Evolutionary conservation across 768 basidiomycete species (phyloP).

Genomic region (Mycena galopus): DNA sequence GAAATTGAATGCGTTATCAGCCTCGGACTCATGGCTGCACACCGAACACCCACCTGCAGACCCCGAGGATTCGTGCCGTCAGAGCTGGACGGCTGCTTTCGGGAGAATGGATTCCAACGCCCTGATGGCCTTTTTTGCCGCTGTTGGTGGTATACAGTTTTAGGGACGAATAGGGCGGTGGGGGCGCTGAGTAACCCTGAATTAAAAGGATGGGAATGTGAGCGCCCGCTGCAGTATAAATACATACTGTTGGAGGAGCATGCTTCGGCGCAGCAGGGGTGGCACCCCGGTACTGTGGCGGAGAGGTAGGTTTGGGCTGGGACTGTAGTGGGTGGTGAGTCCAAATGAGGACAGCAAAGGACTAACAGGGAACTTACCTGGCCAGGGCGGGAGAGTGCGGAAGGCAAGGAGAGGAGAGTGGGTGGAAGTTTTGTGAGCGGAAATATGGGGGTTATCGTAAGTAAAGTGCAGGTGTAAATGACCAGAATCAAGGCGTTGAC

Average conservation of each 20-base stretch:
- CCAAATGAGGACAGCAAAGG: not conserved
- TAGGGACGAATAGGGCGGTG: slow-evolving; percentile 27
- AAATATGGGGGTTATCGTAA: not conserved
- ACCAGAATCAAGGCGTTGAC: not conserved
- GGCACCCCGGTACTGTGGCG: slow-evolving; percentile 16
- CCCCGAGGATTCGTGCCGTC: slow-evolving; percentile 7
- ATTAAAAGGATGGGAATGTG: not conserved
- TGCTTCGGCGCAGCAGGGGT: not conserved
- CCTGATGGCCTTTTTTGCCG: not conserved
- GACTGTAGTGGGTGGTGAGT: not conserved
- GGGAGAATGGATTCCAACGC: slow-evolving; percentile 20
- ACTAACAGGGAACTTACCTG: not conserved
- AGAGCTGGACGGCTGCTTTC: not conserved
- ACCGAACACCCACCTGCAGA: slow-evolving; percentile 1
- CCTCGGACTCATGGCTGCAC: not conserved
- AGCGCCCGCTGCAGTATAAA: no score
- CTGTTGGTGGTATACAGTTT: not conserved
- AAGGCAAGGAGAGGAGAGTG: not conserved
- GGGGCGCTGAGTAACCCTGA: slow-evolving; percentile 2
- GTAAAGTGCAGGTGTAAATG: not conserved
- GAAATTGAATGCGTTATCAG: not conserved
- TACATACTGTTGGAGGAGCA: slow-evolving; percentile 5
- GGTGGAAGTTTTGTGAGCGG: not conserved
- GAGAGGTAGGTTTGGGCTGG: not conserved
- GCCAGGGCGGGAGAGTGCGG: not conserved